Evolutionary conservation across 139 green algal species (phyloP).

Genomic region (Tetraselmis chui): DNA sequence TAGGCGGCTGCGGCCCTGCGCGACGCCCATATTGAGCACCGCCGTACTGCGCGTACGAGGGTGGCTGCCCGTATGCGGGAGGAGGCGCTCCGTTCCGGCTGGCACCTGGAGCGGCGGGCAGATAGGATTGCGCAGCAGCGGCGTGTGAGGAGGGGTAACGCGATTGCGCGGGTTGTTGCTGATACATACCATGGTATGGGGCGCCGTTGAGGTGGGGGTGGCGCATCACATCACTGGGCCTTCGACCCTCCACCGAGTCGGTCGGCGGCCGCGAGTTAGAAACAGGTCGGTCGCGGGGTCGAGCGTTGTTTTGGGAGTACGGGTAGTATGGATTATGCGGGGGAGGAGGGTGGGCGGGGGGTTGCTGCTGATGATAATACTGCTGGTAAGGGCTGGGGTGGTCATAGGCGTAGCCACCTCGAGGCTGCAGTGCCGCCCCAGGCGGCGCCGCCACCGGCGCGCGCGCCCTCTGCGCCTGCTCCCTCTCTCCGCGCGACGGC

Average conservation of each 20-base stretch:
- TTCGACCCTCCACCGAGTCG: not conserved
- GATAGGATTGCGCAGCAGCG: not conserved
- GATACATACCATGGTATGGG: not conserved
- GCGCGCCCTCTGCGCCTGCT: not conserved
- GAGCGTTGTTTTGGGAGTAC: not conserved
- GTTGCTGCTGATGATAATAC: not conserved
- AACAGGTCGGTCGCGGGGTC: too few relatives aligned
- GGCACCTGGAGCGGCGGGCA: not conserved
- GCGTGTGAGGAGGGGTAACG: not conserved
- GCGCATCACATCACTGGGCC: not conserved
- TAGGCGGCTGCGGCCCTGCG: not conserved
- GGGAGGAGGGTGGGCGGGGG: too few relatives aligned
- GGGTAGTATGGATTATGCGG: not conserved
- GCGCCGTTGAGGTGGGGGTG: not conserved
- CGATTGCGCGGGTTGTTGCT: too few relatives aligned
- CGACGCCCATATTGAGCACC: too few relatives aligned
- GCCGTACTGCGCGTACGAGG: not conserved
- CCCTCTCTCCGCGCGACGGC: too few relatives aligned
- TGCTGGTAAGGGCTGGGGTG: not conserved
- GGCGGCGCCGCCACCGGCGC: too few relatives aligned
- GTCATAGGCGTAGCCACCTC: not conserved
- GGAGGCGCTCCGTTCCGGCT: not conserved
- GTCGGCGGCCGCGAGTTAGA: not conserved
- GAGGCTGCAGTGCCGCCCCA: not conserved
- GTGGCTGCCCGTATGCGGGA: not conserved